Conservation (phyloP, 176 grass and related monocot species). For the Pharus latifolius region DNA sequence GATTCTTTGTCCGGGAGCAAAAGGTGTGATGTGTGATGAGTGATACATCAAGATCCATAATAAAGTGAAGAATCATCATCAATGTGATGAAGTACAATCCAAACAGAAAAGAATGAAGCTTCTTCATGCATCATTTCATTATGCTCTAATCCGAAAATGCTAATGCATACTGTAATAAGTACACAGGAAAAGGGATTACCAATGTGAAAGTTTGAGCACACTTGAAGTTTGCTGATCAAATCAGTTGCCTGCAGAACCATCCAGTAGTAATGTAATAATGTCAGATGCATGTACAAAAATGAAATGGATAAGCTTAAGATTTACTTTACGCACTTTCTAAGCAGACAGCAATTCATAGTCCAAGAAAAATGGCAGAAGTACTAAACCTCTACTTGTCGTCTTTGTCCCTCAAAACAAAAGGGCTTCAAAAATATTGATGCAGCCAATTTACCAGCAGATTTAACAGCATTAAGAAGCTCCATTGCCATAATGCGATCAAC, state of each 20-base stretch:
- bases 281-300: not conserved
- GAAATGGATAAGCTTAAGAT: not conserved
- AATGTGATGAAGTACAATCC: no score
- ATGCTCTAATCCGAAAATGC: not conserved
- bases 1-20: not conserved
- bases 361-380: conserved; percentile 6
- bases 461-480: conserved; percentile 62
- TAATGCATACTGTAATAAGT: not conserved
- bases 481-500: conserved; percentile 64
- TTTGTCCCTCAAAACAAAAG: conserved; percentile 91
- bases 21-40: not conserved
- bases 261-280: not conserved
- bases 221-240: conserved; percentile 57
- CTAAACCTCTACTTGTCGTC: conserved; percentile 65
- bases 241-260: conserved; percentile 53
- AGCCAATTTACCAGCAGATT: conserved; percentile 65
- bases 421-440: conserved; percentile 84
- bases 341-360: not conserved
- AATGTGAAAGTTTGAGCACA: conserved; percentile 70
- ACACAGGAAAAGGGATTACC: conserved; percentile 35
- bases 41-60: not conserved
- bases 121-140: not conserved
- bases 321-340: not conserved
- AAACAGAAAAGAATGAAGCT: not conserved
- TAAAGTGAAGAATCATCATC: conserved; percentile 2